These are phyloP conservation scores for Psidium guajava DNA, from an alignment of 345 rosid genomes.

Conservation along the genomic window DNA sequence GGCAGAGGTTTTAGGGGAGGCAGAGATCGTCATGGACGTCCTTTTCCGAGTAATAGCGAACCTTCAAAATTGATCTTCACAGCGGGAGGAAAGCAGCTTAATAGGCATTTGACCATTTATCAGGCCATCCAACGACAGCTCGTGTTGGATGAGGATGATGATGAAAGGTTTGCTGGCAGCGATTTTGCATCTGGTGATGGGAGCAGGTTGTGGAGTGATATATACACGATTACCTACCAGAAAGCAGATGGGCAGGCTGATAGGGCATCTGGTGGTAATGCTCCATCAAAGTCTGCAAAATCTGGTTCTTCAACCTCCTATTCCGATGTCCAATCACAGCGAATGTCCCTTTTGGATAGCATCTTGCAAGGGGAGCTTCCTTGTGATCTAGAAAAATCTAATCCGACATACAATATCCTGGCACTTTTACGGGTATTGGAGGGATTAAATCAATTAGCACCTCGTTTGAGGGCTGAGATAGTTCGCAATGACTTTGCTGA, in stretches of 20 bases:
- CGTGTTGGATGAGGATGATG: slow-evolving; percentile 85
- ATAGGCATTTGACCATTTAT: slow-evolving; percentile 88
- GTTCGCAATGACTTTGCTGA: slow-evolving; percentile 54
- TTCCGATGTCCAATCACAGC: slow-evolving; percentile 39
- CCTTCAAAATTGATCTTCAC: slow-evolving; percentile 74
- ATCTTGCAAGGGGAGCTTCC: slow-evolving; percentile 85
- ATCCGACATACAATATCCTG: slow-evolving; percentile 80
- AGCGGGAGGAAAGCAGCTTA: slow-evolving; percentile 78
- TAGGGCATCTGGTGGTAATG: slow-evolving; percentile 38
- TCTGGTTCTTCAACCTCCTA: slow-evolving; percentile 35
- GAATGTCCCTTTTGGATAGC: slow-evolving; percentile 76
- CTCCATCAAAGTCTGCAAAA: slow-evolving; percentile 45
- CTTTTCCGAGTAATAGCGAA: slow-evolving; percentile 48
- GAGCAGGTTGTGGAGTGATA: slow-evolving; percentile 79
- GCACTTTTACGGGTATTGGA: slow-evolving; percentile 80
- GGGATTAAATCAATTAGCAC: slow-evolving; percentile 88
- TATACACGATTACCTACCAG: slow-evolving; percentile 84
- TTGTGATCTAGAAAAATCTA: slow-evolving; percentile 89
- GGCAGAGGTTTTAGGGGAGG: slow-evolving; percentile 92
- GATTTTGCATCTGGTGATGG: slow-evolving; percentile 87
- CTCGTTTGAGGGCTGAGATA: slow-evolving; percentile 67
- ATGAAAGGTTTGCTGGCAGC: slow-evolving; percentile 73
- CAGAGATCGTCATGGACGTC: slow-evolving; percentile 84
- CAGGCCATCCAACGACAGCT: slow-evolving; percentile 97
- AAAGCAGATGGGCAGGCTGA: slow-evolving; percentile 78